phyloP scores from a whole-genome alignment of 805 yeast species.

The Suhomyces pyralidae region DNA sequence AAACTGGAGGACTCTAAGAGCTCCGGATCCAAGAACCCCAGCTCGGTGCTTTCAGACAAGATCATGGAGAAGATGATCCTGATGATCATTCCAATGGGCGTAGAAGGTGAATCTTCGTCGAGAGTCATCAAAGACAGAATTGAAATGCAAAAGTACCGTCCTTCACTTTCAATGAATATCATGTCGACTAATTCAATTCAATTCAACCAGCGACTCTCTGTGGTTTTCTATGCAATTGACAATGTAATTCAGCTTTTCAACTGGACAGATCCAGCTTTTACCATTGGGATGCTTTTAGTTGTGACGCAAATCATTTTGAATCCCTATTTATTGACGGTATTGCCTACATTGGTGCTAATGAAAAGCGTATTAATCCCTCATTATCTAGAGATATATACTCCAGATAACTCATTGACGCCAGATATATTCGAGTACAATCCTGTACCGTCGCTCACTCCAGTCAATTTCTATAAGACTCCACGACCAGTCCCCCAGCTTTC shows the following conservation, averaged over 20 bases:
- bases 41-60: constrained; percentile 52
- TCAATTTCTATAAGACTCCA: constrained; percentile 49
- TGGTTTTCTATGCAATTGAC: constrained; percentile 62
- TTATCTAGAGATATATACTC: constrained; percentile 59
- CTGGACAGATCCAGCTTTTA: constrained; percentile 64
- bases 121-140: constrained; percentile 49
- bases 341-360: constrained; percentile 56
- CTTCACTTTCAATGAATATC: constrained; percentile 63
- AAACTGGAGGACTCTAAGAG: constrained; percentile 14
- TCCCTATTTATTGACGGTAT: constrained; percentile 52
- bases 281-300: constrained; percentile 54
- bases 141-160: constrained; percentile 60
- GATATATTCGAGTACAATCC: constrained; percentile 25
- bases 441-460: constrained; percentile 46
- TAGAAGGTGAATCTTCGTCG: constrained; percentile 42
- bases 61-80: constrained; percentile 67
- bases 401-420: constrained; percentile 40
- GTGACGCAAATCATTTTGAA: constrained; percentile 54
- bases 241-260: constrained; percentile 49
- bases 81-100: constrained; percentile 65
- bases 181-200: constrained; percentile 68
- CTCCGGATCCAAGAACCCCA: constrained; percentile 13
- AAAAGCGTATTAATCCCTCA: constrained; percentile 65
- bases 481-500: constrained; percentile 77
- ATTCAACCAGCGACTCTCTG: constrained; percentile 58